phyloP scores from a whole-genome alignment of 768 basidiomycete genomes.

The Termitomyces sp. region DNA sequence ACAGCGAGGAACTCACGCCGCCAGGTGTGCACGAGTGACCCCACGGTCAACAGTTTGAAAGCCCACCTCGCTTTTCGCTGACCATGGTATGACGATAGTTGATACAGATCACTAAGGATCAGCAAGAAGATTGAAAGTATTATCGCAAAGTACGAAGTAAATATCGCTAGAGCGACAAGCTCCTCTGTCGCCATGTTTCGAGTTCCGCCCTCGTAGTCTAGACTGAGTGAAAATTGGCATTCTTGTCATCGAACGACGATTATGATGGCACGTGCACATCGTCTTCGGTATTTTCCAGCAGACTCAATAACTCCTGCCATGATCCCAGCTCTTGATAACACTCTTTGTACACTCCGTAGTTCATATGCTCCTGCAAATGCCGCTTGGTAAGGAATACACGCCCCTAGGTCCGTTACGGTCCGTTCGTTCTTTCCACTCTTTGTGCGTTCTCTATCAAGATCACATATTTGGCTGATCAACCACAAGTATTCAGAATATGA shows the following conservation, averaged over 20 bases:
- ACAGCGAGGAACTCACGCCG: conserved; percentile 21
- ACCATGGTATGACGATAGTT: neutral
- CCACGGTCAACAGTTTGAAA: conserved; percentile 19
- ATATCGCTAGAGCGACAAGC: conserved; percentile 10
- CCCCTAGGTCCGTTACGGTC: neutral
- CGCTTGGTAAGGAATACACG: neutral
- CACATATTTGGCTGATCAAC: neutral
- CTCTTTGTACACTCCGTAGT: neutral
- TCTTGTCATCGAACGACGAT: no score
- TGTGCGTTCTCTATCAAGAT: neutral
- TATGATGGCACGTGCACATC: no score
- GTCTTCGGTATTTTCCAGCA: no score
- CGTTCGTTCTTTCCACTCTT: neutral
- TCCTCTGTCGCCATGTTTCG: neutral
- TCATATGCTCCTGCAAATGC: neutral
- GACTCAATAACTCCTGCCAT: neutral
- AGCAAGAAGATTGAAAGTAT: conserved; percentile 19
- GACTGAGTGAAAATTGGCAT: neutral
- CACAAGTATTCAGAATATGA: neutral
- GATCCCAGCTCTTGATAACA: neutral
- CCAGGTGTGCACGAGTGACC: conserved; percentile 30
- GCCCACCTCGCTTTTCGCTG: neutral
- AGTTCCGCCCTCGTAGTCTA: neutral
- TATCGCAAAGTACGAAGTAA: conserved; percentile 22
- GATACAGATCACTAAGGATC: conserved; percentile 4